A percentile compares a stretch with the other conserved stretches of the same genome.
Conservation (phyloP, 345 rosid genomes). For the Eucalyptus marginata region DNA sequence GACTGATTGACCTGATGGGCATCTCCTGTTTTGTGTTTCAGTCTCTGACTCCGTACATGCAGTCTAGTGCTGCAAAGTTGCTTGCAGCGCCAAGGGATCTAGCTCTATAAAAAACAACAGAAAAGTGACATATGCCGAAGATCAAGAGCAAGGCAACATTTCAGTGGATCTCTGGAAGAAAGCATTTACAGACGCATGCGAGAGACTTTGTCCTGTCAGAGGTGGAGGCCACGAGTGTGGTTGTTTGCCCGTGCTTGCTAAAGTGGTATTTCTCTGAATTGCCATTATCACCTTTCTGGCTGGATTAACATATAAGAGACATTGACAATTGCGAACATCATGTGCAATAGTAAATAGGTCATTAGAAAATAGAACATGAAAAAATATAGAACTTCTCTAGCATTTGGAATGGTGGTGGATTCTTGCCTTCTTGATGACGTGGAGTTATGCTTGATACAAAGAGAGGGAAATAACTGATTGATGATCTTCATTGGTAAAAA, state of each 20-base stretch:
- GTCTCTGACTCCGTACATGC: constrained; percentile 96
- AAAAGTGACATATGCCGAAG: constrained; percentile 22
- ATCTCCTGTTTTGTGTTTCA: constrained; percentile 20
- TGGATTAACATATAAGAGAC: background rate
- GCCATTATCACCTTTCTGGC: background rate
- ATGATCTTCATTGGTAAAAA: background rate
- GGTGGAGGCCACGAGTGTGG: constrained; percentile 91
- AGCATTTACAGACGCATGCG: constrained; percentile 84
- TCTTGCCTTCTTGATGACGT: background rate
- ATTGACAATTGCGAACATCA: background rate
- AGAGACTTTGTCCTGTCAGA: constrained; percentile 87
- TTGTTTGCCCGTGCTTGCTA: constrained; percentile 60
- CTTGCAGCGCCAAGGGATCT: constrained; percentile 15
- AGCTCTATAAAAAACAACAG: constrained; percentile 35
- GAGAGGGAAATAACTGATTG: background rate
- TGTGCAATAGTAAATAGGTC: background rate
- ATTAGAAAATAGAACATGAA: background rate
- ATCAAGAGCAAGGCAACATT: constrained; percentile 59
- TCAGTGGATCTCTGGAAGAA: constrained; percentile 84
- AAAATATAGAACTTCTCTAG: background rate
- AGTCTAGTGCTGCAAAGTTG: constrained; percentile 33
- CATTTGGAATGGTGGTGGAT: background rate
- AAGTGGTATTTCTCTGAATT: constrained; percentile 39
- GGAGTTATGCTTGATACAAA: background rate
- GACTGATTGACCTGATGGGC: background rate